phyloP scores from a whole-genome alignment of 2,329 filamentous ascomycete genomes.

The Fusarium nanum region DNA sequence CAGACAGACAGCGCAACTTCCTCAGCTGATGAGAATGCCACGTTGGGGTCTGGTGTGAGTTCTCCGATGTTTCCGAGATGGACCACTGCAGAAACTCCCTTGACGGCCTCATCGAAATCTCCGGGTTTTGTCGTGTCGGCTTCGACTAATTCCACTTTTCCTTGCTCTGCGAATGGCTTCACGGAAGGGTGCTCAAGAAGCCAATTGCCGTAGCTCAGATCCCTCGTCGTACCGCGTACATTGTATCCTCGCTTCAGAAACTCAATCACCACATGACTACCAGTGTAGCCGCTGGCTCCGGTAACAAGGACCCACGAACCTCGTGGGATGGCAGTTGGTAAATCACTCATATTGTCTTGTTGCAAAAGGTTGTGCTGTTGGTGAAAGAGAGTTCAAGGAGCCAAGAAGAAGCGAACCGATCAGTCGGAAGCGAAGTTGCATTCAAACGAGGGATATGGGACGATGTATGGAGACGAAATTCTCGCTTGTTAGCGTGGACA shows the following conservation, averaged over 20 bases:
- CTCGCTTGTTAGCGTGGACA: background rate
- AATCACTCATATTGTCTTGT: background rate
- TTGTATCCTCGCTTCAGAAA: slow-evolving; percentile 36
- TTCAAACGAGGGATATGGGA: slow-evolving; percentile 2
- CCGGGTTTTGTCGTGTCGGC: slow-evolving; percentile 31
- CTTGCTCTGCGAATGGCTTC: slow-evolving; percentile 10
- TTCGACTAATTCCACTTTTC: slow-evolving; percentile 29
- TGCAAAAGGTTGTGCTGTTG: rapidly evolving
- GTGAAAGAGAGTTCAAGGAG: rapidly evolving
- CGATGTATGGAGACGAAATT: background rate
- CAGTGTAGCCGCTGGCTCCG: slow-evolving; percentile 38
- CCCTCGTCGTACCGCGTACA: slow-evolving; percentile 36
- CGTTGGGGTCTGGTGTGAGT: slow-evolving; percentile 25
- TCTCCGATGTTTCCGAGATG: slow-evolving; percentile 34
- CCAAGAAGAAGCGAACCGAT: background rate
- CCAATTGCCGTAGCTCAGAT: slow-evolving; percentile 34
- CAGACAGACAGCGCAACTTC: slow-evolving; percentile 32
- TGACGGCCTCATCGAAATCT: slow-evolving; percentile 36
- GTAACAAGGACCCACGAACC: slow-evolving; percentile 42
- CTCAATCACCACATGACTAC: slow-evolving; percentile 38
- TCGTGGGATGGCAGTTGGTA: slow-evolving; percentile 32
- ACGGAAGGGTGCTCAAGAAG: slow-evolving; percentile 27
- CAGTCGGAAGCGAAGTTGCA: background rate
- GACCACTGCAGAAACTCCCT: slow-evolving; percentile 35
- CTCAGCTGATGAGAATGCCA: slow-evolving; percentile 23